These are phyloP conservation scores for Cymbopogon citratus DNA, from an alignment of 176 grass and related monocot genomes.

Conservation along the genomic window DNA sequence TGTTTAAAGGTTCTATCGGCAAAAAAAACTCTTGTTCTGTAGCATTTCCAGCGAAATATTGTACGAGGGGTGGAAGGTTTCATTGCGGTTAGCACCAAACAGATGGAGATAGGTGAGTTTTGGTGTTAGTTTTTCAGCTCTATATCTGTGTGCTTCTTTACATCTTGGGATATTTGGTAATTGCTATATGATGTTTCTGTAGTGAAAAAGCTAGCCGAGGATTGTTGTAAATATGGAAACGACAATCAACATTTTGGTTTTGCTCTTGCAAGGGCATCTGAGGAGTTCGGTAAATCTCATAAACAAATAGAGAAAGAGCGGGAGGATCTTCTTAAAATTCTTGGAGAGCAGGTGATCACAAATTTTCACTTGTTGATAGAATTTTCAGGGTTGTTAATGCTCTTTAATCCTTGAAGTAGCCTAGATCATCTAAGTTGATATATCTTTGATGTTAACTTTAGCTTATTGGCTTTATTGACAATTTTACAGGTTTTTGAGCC, in stretches of 20 bases:
- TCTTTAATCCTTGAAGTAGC: background rate
- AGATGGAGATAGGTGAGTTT: slow-evolving; percentile 83
- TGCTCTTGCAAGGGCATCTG: slow-evolving; percentile 65
- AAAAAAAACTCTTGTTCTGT: slow-evolving; percentile 18
- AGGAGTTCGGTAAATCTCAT: slow-evolving; percentile 82
- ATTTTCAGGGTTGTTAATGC: slow-evolving; percentile 7
- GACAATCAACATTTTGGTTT: slow-evolving; percentile 63
- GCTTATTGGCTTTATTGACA: slow-evolving; percentile 7
- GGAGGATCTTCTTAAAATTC: slow-evolving; percentile 69
- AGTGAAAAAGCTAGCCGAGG: slow-evolving; percentile 87
- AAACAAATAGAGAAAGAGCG: slow-evolving; percentile 79
- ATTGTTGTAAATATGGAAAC: slow-evolving; percentile 92
- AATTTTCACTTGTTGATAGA: slow-evolving; percentile 19
- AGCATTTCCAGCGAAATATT: slow-evolving; percentile 89
- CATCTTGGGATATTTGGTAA: background rate
- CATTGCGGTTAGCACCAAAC: slow-evolving; percentile 83
- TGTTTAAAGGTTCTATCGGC: slow-evolving; percentile 7
- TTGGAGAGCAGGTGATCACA: slow-evolving; percentile 67
- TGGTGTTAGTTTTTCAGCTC: background rate
- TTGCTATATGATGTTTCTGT: slow-evolving; percentile 15
- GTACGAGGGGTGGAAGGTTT: slow-evolving; percentile 71
- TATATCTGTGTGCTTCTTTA: background rate
- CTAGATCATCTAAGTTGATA: background rate
- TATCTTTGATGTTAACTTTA: background rate
- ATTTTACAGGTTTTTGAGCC: slow-evolving; percentile 77